Percentiles rank a stretch among this genome's conserved stretches.
phyloP scores from a whole-genome alignment of 306 rosid species.

The Citrullus amarus region DNA sequence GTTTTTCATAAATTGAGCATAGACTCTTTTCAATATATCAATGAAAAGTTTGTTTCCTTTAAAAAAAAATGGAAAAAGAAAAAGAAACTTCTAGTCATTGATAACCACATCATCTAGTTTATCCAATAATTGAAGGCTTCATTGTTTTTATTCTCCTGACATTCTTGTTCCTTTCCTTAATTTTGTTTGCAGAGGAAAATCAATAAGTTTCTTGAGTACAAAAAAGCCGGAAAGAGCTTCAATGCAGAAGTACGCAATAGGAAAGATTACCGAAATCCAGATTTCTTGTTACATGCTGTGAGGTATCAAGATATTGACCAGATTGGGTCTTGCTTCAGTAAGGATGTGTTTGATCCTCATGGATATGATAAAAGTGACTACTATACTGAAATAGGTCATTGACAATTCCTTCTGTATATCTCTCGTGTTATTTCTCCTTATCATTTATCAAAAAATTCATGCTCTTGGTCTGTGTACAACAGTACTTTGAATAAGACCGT shows the following conservation, averaged over 20 bases:
- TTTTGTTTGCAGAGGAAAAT: constrained; percentile 60
- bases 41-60: too few relatives aligned
- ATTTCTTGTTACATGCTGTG: constrained; percentile 89
- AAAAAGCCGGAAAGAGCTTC: constrained; percentile 85
- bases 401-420: constrained; percentile 18
- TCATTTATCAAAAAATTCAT: neutral
- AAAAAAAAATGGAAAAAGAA: neutral
- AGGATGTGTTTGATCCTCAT: constrained; percentile 94
- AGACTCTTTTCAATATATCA: too few relatives aligned
- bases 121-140: neutral
- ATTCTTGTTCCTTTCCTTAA: constrained; percentile 1
- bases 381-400: constrained; percentile 72
- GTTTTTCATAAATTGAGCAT: too few relatives aligned
- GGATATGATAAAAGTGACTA: constrained; percentile 81
- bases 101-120: neutral
- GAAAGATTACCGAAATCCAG: constrained; percentile 92
- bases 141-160: neutral
- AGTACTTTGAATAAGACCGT: neutral
- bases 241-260: constrained; percentile 88
- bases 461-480: neutral
- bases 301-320: constrained; percentile 93
- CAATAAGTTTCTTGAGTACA: constrained; percentile 71
- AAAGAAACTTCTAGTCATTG: neutral
- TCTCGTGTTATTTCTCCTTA: neutral
- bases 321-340: constrained; percentile 91